A percentile compares a stretch with the other conserved stretches of the same genome.
These are phyloP conservation scores for Fomes fomentarius DNA, from an alignment of 1,284 basidiomycete genomes.

Conservation along the genomic window DNA sequence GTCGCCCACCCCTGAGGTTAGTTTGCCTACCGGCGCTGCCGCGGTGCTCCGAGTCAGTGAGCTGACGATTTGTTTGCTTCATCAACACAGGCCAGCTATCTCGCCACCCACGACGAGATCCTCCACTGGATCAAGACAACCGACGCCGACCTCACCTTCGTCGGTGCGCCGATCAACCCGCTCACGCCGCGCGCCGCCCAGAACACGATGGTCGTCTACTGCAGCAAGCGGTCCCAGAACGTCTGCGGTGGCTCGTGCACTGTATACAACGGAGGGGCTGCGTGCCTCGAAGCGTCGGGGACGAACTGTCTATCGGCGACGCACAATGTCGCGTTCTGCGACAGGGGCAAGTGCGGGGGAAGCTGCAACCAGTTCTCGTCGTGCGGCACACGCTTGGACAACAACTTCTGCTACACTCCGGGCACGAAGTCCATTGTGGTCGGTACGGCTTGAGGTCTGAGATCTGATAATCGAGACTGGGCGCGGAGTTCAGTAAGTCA, in stretches of 20 bases:
- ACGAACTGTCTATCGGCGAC: not conserved
- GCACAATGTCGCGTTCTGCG: not conserved
- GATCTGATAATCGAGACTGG: no score
- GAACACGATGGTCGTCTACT: not conserved
- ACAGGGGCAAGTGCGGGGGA: not conserved
- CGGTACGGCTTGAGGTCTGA: no score
- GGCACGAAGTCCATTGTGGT: no score
- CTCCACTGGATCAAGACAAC: slow-evolving; percentile 3
- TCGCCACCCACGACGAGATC: not conserved
- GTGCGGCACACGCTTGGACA: not conserved
- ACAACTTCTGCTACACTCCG: not conserved
- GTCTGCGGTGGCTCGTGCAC: not conserved
- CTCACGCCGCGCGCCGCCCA: not conserved
- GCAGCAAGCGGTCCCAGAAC: not conserved
- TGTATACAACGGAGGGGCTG: not conserved
- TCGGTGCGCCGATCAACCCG: not conserved
- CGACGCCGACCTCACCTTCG: slow-evolving; percentile 2
- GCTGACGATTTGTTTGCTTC: no score
- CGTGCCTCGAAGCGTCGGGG: not conserved
- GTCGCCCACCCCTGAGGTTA: no score
- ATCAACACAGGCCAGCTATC: not conserved
- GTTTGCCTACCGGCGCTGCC: no score
- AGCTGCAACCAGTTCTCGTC: not conserved
- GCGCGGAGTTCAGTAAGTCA: no score
- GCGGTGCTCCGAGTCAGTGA: no score